These are phyloP conservation scores for Alnus glutinosa DNA, from an alignment of 306 rosid genomes.

Conservation along the genomic window DNA sequence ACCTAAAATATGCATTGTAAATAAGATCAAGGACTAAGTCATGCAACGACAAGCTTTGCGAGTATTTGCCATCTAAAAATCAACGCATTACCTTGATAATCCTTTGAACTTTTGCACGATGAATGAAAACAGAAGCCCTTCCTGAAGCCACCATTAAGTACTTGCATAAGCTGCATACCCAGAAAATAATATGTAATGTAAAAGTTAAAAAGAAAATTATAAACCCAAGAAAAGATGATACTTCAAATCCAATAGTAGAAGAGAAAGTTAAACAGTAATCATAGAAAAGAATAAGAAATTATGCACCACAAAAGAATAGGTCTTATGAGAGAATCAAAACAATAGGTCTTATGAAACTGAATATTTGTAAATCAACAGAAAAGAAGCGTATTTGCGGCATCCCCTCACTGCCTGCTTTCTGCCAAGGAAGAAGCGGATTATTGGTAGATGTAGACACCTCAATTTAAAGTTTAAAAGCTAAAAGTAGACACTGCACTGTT, in stretches of 20 bases:
- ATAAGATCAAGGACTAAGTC: conserved; percentile 5
- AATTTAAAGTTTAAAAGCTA: too few species aligned
- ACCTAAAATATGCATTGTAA: conserved; percentile 29
- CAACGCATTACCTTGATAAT: conserved; percentile 39
- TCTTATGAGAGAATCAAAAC: too few species aligned
- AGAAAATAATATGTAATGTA: conserved; percentile 8
- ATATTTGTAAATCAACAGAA: background rate
- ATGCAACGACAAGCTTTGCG: background rate
- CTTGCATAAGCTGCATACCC: conserved; percentile 52
- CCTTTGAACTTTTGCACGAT: conserved; percentile 31
- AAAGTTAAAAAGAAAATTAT: background rate
- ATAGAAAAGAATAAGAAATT: background rate
- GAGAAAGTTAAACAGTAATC: background rate
- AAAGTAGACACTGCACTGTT: too few species aligned
- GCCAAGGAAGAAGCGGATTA: background rate
- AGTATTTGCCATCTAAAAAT: background rate
- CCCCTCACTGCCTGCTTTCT: background rate
- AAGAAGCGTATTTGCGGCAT: background rate
- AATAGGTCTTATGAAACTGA: background rate
- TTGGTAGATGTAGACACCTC: too few species aligned
- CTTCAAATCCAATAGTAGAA: background rate
- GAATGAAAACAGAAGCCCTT: conserved; percentile 43
- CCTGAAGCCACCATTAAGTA: conserved; percentile 63
- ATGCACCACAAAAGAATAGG: background rate
- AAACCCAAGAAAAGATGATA: background rate